These are phyloP conservation scores for Penicillium fuscoglaucum DNA, from an alignment of 2,329 filamentous ascomycete species.

Conservation along the genomic window DNA sequence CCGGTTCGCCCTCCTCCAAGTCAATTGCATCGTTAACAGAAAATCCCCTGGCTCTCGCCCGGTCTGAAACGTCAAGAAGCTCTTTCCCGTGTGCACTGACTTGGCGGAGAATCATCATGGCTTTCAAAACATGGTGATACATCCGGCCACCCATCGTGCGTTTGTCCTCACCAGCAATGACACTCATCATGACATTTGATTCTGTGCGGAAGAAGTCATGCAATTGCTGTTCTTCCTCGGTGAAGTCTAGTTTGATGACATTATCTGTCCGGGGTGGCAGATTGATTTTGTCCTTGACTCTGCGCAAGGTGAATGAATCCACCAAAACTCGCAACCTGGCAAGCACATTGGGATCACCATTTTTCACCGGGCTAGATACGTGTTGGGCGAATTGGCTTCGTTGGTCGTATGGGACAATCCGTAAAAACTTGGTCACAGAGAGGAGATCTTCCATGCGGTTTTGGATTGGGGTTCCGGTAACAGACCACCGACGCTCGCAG, in stretches of 20 bases:
- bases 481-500: conserved; percentile 85
- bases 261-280: conserved; percentile 73
- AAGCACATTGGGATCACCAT: conserved; percentile 78
- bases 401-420: conserved; percentile 81
- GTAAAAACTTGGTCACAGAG: conserved; percentile 80
- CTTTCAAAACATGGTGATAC: conserved; percentile 92
- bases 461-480: conserved; percentile 95
- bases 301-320: conserved; percentile 88
- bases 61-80: conserved; percentile 78
- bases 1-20: conserved; percentile 71
- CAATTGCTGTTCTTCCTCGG: conserved; percentile 68
- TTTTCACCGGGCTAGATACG: conserved; percentile 84
- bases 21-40: conserved; percentile 86
- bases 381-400: conserved; percentile 71
- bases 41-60: conserved; percentile 75
- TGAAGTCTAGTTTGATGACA: conserved; percentile 73
- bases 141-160: conserved; percentile 75
- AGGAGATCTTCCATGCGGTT: conserved; percentile 90
- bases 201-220: conserved; percentile 85
- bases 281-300: conserved; percentile 87
- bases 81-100: conserved; percentile 95
- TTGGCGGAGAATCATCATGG: conserved; percentile 82
- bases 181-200: conserved; percentile 74
- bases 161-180: conserved; percentile 66
- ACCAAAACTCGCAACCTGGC: conserved; percentile 81